Evolutionary conservation across 2,329 filamentous ascomycete species (phyloP).

Genomic region (Trichoderma sp.): DNA sequence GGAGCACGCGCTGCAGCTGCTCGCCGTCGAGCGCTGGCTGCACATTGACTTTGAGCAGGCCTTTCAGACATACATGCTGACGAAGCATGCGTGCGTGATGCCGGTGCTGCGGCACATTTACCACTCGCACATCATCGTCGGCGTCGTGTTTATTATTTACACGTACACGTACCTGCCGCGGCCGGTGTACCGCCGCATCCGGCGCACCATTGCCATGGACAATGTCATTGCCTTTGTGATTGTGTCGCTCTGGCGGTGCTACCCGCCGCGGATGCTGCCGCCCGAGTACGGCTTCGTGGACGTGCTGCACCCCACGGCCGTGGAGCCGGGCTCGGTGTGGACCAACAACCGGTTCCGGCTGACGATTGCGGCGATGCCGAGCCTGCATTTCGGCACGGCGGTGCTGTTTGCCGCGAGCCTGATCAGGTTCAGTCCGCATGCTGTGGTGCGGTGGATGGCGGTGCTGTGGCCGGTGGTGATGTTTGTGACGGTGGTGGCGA

Average conservation of each 20-base stretch:
- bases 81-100: not conserved
- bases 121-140: constrained; percentile 13
- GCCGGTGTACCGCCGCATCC: not conserved
- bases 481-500: constrained; percentile 13
- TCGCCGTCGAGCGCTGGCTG: not conserved
- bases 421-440: not conserved
- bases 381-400: not conserved
- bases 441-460: not conserved
- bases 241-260: not conserved
- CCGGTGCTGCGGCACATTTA: not conserved
- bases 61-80: constrained; percentile 1
- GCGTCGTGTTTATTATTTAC: constrained; percentile 15
- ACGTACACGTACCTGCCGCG: not conserved
- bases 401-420: not conserved
- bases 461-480: constrained; percentile 7
- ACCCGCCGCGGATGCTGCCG: not conserved
- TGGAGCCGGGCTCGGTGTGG: not conserved
- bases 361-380: constrained; percentile 17
- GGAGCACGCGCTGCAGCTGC: constrained; percentile 1
- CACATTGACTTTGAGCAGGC: constrained; percentile 13
- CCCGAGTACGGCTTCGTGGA: constrained; percentile 17
- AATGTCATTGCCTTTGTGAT: constrained; percentile 4
- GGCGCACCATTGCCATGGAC: constrained; percentile 11
- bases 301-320: not conserved
- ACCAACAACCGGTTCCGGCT: constrained; percentile 3